A percentile compares a stretch with the other conserved stretches of the same genome.
phyloP scores from a whole-genome alignment of 495 filamentous ascomycete species.

The Cudoniella acicularis region DNA sequence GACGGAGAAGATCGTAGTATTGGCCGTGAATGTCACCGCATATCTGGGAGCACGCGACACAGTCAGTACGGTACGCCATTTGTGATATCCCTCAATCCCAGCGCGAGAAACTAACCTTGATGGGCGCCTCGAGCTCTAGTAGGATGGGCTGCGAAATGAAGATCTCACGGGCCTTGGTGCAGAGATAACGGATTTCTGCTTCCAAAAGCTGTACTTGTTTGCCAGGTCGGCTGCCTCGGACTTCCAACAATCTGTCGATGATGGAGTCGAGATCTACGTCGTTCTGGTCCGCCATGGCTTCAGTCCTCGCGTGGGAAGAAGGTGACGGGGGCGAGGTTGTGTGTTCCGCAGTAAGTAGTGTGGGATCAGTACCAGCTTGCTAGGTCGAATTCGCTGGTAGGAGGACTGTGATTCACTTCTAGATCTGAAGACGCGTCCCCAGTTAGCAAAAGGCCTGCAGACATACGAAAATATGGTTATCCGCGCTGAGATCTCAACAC shows the following conservation, averaged over 20 bases:
- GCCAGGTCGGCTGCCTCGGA: constrained; percentile 94
- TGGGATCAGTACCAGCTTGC: not conserved
- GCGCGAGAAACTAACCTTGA: constrained; percentile 69
- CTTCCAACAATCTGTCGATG: constrained; percentile 96
- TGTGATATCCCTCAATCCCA: not conserved
- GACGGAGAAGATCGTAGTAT: constrained; percentile 95
- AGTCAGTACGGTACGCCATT: constrained; percentile 1
- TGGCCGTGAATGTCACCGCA: constrained; percentile 99
- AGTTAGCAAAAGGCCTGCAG: constrained; percentile 19
- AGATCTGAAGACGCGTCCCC: constrained; percentile 11
- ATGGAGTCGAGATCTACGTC: constrained; percentile 99
- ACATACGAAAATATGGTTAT: not conserved
- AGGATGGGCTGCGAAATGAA: constrained; percentile 99
- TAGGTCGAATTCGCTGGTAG: constrained; percentile 18
- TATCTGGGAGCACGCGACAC: constrained; percentile 55
- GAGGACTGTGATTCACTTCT: constrained; percentile 30
- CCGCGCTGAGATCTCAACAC: constrained; percentile 5
- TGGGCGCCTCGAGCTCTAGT: constrained; percentile 94
- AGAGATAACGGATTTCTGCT: constrained; percentile 94
- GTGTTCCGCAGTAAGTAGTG: constrained; percentile 23
- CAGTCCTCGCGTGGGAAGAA: constrained; percentile 31
- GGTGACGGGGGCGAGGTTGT: constrained; percentile 15
- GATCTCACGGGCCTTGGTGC: constrained; percentile 98
- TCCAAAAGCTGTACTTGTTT: constrained; percentile 98
- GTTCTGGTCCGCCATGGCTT: constrained; percentile 87